phyloP scores from a whole-genome alignment of 306 rosid genomes.

The Adenanthera pavonina region DNA sequence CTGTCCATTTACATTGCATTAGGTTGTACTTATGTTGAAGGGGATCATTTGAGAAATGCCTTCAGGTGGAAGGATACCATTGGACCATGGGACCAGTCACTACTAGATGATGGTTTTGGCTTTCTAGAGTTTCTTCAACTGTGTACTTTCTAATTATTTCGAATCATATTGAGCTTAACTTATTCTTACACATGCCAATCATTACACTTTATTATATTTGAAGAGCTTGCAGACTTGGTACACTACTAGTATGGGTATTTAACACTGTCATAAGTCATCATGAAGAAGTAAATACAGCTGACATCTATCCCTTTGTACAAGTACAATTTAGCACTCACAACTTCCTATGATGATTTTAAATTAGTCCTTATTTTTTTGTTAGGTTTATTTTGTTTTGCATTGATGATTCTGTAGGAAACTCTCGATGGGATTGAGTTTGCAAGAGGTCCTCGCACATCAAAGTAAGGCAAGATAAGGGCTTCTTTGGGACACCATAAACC shows the following conservation, averaged over 20 bases:
- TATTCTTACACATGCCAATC: background rate
- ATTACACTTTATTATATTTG: background rate
- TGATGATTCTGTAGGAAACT: background rate
- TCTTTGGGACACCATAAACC: background rate
- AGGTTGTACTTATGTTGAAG: slow-evolving; percentile 96
- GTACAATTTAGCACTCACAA: slow-evolving; percentile 31
- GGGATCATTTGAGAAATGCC: slow-evolving; percentile 86
- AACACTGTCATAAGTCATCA: slow-evolving; percentile 83
- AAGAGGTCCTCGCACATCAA: background rate
- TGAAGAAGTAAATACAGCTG: slow-evolving; percentile 65
- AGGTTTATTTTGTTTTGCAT: too few species aligned
- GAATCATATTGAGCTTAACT: background rate
- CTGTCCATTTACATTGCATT: slow-evolving; percentile 15
- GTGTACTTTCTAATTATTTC: slow-evolving; percentile 23
- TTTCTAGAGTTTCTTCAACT: slow-evolving; percentile 87
- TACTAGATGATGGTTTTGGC: background rate
- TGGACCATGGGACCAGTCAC: background rate
- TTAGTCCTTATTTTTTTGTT: too few species aligned
- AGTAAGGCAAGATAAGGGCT: background rate
- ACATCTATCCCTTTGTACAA: slow-evolving; percentile 66
- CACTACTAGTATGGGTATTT: slow-evolving; percentile 85
- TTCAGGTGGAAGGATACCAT: slow-evolving; percentile 70
- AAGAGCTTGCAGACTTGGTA: slow-evolving; percentile 80
- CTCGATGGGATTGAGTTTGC: slow-evolving; percentile 93
- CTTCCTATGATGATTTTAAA: too few species aligned